Evolutionary conservation across 2,329 filamentous ascomycete genomes (phyloP).

Genomic region (Verticillium nonalfalfae): DNA sequence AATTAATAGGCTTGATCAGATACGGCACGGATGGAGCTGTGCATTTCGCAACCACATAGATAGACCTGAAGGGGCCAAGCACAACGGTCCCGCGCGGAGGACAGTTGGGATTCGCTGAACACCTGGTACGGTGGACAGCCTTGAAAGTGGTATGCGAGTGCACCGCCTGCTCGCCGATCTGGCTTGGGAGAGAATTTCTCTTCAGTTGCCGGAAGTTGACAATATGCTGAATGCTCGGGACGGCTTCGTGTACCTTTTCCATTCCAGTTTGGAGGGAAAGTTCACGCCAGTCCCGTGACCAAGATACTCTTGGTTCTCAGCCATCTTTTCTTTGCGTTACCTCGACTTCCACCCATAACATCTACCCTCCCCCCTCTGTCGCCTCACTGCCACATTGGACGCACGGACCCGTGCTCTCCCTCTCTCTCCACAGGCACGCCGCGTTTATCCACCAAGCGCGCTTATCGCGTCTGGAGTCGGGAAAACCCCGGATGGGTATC

Average conservation of each 20-base stretch:
- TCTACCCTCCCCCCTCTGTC: neutral
- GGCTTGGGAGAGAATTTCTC: neutral
- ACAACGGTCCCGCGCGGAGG: neutral
- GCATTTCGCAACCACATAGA: neutral
- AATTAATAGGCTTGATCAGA: neutral
- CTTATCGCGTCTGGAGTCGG: constrained; percentile 9
- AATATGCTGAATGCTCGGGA: neutral
- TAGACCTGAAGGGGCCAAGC: neutral
- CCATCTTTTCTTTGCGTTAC: neutral
- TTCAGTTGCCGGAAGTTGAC: neutral
- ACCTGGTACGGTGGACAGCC: neutral
- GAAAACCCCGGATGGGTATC: constrained; percentile 10
- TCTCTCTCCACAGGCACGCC: neutral
- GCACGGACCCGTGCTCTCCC: neutral
- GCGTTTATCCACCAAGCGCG: neutral
- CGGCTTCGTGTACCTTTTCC: neutral
- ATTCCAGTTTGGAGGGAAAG: neutral
- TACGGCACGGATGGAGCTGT: neutral
- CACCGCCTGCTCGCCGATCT: neutral
- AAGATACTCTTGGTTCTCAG: neutral
- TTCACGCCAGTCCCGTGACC: neutral
- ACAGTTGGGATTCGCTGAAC: neutral
- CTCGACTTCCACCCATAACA: neutral
- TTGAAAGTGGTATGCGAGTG: neutral
- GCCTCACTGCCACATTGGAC: neutral